phyloP scores from a whole-genome alignment of 306 rosid genomes.

The Styphnolobium japonicum region DNA sequence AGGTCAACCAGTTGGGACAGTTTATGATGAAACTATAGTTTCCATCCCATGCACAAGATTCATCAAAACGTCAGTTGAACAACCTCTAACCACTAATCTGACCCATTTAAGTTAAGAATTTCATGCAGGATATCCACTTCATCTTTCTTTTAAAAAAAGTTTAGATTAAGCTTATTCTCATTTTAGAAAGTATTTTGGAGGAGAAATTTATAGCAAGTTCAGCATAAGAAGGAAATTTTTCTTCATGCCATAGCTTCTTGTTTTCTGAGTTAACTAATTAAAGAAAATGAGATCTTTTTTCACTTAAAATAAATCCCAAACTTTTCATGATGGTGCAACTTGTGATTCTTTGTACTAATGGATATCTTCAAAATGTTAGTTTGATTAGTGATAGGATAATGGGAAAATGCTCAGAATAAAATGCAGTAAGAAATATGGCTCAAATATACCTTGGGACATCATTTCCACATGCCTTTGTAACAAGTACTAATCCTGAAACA shows the following conservation, averaged over 20 bases:
- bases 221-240: background rate
- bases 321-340: background rate
- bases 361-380: background rate
- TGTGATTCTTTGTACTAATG: background rate
- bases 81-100: slow-evolving; percentile 16
- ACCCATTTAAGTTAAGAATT: slow-evolving; percentile 1
- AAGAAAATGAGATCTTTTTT: background rate
- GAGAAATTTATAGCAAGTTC: background rate
- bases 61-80: slow-evolving; percentile 20
- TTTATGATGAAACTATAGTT: background rate
- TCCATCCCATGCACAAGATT: background rate
- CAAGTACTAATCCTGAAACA: slow-evolving; percentile 76
- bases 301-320: background rate
- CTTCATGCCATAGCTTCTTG: background rate
- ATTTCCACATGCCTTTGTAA: slow-evolving; percentile 88
- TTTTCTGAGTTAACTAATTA: background rate
- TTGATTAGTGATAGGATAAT: background rate
- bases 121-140: slow-evolving; percentile 3
- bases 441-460: slow-evolving; percentile 76
- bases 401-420: background rate
- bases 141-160: background rate
- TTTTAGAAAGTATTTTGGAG: background rate
- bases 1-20: slow-evolving; percentile 11
- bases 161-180: background rate
- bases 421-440: background rate